Conservation (phyloP, 305 asterid species). For the Fraxinus velutina region DNA sequence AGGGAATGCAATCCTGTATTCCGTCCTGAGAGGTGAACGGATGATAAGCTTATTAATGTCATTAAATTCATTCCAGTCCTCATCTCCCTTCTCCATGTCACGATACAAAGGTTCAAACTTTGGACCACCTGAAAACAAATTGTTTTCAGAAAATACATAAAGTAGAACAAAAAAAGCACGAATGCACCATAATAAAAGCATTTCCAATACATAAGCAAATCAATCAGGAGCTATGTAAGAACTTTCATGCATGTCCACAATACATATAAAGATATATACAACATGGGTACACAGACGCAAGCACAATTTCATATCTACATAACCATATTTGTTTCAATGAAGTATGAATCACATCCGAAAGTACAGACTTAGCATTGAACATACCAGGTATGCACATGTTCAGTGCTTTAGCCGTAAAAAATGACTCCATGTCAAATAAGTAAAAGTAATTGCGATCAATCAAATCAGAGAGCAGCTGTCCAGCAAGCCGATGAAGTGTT, state of each 20-base stretch:
- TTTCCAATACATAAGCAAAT: background rate
- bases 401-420: constrained; percentile 98
- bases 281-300: background rate
- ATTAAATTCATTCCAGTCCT: constrained; percentile 99
- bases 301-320: background rate
- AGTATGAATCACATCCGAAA: background rate
- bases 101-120: constrained; percentile 98
- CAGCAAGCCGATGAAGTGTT: constrained; percentile 95
- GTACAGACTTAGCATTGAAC: constrained; percentile 8
- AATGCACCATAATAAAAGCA: background rate
- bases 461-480: constrained; percentile 94
- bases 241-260: background rate
- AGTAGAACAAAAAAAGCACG: background rate
- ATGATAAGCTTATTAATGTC: constrained; percentile 95
- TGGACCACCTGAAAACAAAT: constrained; percentile 74
- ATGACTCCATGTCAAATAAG: constrained; percentile 98
- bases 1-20: constrained; percentile 93
- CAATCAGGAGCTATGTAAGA: background rate
- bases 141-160: constrained; percentile 13
- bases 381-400: constrained; percentile 99
- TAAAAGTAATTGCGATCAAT: constrained; percentile 93
- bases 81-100: constrained; percentile 99
- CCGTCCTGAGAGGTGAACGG: constrained; percentile 97
- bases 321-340: background rate
- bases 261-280: background rate